Evolutionary conservation across 2,329 filamentous ascomycete species (phyloP), one percentile per base, ranked within the genome.

Genomic region (Fusarium robinianum): DNA sequence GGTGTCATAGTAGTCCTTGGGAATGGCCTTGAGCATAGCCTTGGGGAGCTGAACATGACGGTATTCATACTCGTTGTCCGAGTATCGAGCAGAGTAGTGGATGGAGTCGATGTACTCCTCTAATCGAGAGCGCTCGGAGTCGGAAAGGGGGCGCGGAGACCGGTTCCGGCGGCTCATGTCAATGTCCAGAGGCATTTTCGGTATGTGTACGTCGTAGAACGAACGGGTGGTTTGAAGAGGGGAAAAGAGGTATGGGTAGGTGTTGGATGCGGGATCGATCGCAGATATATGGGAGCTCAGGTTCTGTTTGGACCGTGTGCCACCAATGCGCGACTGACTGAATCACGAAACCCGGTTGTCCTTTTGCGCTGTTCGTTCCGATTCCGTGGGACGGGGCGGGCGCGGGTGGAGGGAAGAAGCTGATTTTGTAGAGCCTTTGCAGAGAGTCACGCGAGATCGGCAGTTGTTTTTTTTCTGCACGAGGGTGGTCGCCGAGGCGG

Each of bases 41-140:
- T 99, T 99, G 29, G 94, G 94, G 19, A 99, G 83, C 71, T 96
- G 91, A 46, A 99, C 94, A 71, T 99, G 94, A 55, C 94, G 88
- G 73, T 99, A 99, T 73, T 99, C 94, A 71, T 85, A 96, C 70
- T 94, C 83, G 71, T 82, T 85, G 65, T 99, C 94, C 18, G 86
- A 91, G 69, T 99, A 99, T 69, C 94, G 97, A 53, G 88, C 82
- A 38, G 92, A 97, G 74, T 99, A 99, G 72, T 97, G 91, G 61
- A 99, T 99, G 21, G 83, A 82, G 63, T 97, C 90, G 57, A 94
- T 83, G 66, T 88, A 97, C 69, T 97, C 91, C 51, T 96, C 90
- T 46, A 99, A 77, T 49, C 86, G 83, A 57, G 86, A 83, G 56
- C 87, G 84, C 77, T 99, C 94, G 12, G 78, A 73, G 53, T 96